Percentiles rank a stretch among this genome's conserved stretches.
phyloP scores from a whole-genome alignment of 2,329 filamentous ascomycete species.

The Aspergillus fijiensis region DNA sequence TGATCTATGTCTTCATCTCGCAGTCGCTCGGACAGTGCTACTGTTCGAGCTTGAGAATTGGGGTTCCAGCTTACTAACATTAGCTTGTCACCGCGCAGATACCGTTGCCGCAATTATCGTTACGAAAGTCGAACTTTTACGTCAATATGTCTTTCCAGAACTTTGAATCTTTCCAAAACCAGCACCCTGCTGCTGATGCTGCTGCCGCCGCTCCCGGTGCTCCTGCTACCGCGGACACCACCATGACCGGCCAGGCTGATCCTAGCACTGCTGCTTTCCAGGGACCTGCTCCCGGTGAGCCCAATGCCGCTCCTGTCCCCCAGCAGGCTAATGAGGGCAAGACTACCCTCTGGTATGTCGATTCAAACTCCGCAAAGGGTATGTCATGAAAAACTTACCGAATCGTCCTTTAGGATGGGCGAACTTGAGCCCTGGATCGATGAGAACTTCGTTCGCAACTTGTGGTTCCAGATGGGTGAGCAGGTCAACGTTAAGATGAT shows the following conservation, averaged over 20 bases:
- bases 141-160: conserved; percentile 65
- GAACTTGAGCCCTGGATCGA: conserved; percentile 99
- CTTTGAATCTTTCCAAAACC: conserved; percentile 63
- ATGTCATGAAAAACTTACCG: conserved; percentile 1
- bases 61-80: not conserved
- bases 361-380: conserved; percentile 18
- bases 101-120: conserved; percentile 19
- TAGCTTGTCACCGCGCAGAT: conserved; percentile 9
- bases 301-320: conserved; percentile 43
- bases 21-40: not conserved
- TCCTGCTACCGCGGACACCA: conserved; percentile 51
- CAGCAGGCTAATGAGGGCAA: conserved; percentile 56
- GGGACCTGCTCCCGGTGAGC: conserved; percentile 47
- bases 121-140: conserved; percentile 22
- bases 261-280: conserved; percentile 53
- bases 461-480: conserved; percentile 92
- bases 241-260: conserved; percentile 60
- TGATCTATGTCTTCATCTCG: not conserved
- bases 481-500: conserved; percentile 99
- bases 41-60: not conserved
- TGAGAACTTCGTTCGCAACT: conserved; percentile 94
- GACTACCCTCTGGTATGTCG: conserved; percentile 56
- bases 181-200: conserved; percentile 56
- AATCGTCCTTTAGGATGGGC: conserved; percentile 74
- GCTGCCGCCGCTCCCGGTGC: conserved; percentile 49